Evolutionary conservation across 2,329 filamentous ascomycete genomes (phyloP).

Genomic region (Aureobasidium vineae): DNA sequence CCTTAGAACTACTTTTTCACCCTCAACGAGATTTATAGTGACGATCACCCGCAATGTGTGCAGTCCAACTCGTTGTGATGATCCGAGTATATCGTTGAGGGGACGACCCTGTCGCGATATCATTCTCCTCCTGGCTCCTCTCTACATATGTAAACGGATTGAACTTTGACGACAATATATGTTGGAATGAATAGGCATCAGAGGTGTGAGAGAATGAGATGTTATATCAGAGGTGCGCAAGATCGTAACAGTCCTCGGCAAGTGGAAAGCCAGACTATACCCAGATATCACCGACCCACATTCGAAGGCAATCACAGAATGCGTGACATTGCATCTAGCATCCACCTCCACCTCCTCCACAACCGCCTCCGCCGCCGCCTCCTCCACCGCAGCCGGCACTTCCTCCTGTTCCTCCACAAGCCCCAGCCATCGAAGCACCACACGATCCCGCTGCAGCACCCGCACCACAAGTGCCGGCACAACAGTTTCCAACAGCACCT

Average conservation of each 20-base stretch:
- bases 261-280: too few relatives aligned
- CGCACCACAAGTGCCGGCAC: slow-evolving; percentile 45
- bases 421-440: slow-evolving; percentile 44
- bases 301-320: too few relatives aligned
- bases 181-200: too few relatives aligned
- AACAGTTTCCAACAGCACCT: slow-evolving; percentile 50
- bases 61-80: neutral
- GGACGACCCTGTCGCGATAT: neutral
- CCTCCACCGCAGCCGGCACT: slow-evolving; percentile 43
- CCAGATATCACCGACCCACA: too few relatives aligned
- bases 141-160: neutral
- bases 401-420: slow-evolving; percentile 41
- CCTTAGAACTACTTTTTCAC: neutral
- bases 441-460: slow-evolving; percentile 47
- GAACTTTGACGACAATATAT: too few relatives aligned
- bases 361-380: slow-evolving; percentile 31
- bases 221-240: too few relatives aligned
- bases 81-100: neutral
- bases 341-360: slow-evolving; percentile 24
- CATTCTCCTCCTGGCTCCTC: neutral
- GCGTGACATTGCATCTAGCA: neutral
- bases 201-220: too few relatives aligned
- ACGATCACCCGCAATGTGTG: neutral
- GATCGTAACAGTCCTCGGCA: too few relatives aligned
- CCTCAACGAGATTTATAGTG: neutral